Percentiles rank a stretch among this genome's conserved stretches.
Conservation (phyloP, 345 rosid species). For the Populus deltoides region DNA sequence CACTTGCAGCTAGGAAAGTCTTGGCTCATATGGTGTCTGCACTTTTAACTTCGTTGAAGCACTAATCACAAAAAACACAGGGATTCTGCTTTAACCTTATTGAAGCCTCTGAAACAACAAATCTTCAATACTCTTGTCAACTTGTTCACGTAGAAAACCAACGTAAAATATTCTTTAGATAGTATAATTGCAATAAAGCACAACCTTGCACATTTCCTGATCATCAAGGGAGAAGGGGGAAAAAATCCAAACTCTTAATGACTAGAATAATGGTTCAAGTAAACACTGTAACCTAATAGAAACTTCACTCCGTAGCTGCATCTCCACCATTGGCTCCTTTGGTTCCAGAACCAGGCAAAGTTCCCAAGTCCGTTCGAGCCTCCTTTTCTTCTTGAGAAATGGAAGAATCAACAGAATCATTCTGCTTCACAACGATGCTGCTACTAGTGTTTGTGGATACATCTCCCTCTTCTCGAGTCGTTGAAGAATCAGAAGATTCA, state of each 20-base stretch:
- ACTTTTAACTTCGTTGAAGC: too few species aligned
- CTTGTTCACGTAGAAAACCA: background rate
- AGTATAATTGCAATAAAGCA: slow-evolving; percentile 2
- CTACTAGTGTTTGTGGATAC: slow-evolving; percentile 18
- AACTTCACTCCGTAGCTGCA: slow-evolving; percentile 49
- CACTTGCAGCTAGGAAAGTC: too few species aligned
- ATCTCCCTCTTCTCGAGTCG: slow-evolving; percentile 34
- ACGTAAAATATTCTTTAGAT: background rate
- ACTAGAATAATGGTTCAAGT: background rate
- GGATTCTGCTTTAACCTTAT: too few species aligned
- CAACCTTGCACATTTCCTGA: slow-evolving; percentile 10
- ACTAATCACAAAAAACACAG: too few species aligned
- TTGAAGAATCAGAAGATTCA: slow-evolving; percentile 21
- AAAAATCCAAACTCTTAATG: slow-evolving; percentile 1
- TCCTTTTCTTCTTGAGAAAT: slow-evolving; percentile 50
- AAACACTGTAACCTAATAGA: slow-evolving; percentile 1
- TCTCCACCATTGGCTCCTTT: slow-evolving; percentile 33
- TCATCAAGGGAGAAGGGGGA: slow-evolving; percentile 3
- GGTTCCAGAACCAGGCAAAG: slow-evolving; percentile 45
- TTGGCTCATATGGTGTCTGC: too few species aligned
- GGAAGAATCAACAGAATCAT: slow-evolving; percentile 8
- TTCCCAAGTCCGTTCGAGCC: slow-evolving; percentile 44
- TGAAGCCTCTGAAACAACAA: too few species aligned
- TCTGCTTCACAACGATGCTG: slow-evolving; percentile 29
- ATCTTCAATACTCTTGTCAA: background rate